phyloP scores from a whole-genome alignment of 352 stramenopile species.

The Peronospora farinosa region DNA sequence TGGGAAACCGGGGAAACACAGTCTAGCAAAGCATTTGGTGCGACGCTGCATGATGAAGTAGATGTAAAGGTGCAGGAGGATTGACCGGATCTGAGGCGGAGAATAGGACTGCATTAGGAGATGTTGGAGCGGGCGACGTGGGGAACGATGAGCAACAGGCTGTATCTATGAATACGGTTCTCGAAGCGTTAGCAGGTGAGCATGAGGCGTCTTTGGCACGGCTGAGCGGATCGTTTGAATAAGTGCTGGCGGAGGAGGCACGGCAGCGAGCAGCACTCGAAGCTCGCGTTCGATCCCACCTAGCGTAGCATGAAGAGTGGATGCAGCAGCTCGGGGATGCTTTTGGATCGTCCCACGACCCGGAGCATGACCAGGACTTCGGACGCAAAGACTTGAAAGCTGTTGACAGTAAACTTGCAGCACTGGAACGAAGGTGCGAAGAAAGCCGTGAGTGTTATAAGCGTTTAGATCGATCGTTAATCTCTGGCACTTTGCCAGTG shows the following conservation, averaged over 20 bases:
- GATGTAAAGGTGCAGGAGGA: conserved; percentile 24
- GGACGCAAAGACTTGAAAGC: conserved; percentile 5
- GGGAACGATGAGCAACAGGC: no score
- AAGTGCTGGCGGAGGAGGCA: conserved; percentile 50
- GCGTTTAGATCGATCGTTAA: conserved; percentile 11
- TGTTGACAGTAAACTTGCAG: conserved; percentile 18
- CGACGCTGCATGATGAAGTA: conserved; percentile 65
- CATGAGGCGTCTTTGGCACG: conserved; percentile 65
- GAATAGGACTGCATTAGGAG: conserved; percentile 14
- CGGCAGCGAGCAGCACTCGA: conserved; percentile 58
- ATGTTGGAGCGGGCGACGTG: background rate
- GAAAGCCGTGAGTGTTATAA: conserved; percentile 21
- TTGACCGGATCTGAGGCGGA: conserved; percentile 7
- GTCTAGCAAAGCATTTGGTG: conserved; percentile 59
- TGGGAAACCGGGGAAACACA: conserved; percentile 68
- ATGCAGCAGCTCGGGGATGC: conserved; percentile 70
- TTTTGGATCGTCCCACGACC: conserved; percentile 49
- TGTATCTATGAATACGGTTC: conserved; percentile 35
- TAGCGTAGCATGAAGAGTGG: conserved; percentile 71
- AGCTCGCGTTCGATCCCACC: conserved; percentile 44
- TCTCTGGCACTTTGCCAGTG: no score
- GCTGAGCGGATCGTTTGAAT: conserved; percentile 61
- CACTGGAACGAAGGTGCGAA: conserved; percentile 26
- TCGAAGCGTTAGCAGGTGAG: conserved; percentile 55
- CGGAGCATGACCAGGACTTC: conserved; percentile 19